Evolutionary conservation across 1,284 basidiomycete species (phyloP), one percentile per base, ranked within the genome.

Genomic region (Wolfiporia cocos): DNA sequence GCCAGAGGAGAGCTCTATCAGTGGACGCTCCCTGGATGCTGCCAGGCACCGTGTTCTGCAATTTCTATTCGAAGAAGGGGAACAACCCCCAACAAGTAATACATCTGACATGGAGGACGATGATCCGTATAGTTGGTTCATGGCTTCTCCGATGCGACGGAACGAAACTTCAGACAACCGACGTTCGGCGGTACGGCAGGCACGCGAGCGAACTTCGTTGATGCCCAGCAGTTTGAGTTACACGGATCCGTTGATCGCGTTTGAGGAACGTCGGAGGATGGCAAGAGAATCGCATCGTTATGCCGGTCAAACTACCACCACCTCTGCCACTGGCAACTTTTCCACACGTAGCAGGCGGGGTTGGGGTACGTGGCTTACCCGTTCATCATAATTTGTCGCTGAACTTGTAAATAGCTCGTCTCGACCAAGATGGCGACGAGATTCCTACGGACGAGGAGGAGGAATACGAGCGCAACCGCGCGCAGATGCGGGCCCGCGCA

Each of bases 71-170:
- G 58, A 59, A 5, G 64, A 69, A 44, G 67, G 69, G 17, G 68
- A 69, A 32, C 69, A 71, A 45, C 58, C 63, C 40, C 61, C 68
- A 5, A 62, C 66, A 42, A 67, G 62, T 37, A 64, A 70, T 44
- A 61, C 60, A 32, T 48, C 65, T 21, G 61, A 66, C 28, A 34
- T 34, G 20, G 44, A 47, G 12, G 29, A 38, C n/a, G 43, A 29
- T 28, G 35, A 47, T 26, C 46, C 42, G 10, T 47, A 40, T 42
- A 38, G 39, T 41, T 35, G 49, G 49, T 7, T 42, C 20, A 6
- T 44, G 43, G 9, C 32, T 17, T 15, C 12, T 10, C 32, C 7
- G 28, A 29, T 29, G 9, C 14, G 41, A 39, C 6, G 20, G 18
- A 31, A 23, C n/a, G 37, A 38, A 10, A 34, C 23, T 15, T 30